Evolutionary conservation across 208 protist genomes (phyloP), one percentile per base, ranked within the genome.

Genomic region (Novymonas esmeraldas): DNA sequence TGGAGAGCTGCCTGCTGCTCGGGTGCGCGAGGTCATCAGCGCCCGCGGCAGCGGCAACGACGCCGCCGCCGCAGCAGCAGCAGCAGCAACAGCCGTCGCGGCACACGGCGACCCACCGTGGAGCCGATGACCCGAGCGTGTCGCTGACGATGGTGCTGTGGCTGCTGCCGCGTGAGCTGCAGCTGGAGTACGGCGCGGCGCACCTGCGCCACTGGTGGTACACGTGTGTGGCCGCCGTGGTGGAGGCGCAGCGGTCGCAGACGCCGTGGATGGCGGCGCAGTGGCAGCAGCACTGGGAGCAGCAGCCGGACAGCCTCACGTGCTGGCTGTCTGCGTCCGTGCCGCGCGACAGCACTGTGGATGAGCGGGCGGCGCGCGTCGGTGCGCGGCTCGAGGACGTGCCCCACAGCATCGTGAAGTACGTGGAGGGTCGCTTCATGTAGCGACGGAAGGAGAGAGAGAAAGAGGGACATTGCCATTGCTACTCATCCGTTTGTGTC

Each of bases 151-250:
- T 70, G 60, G 45, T 84, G 46, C 69, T 84, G 46, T 84, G 79
- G 79, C 64, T 76, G 51, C 51, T 84, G 26, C 78, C 78, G 34
- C 73, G 71, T 13, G 65, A 59, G 56, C 71, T 84, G 57, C 78
- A 80, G 63, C 70, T 58, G 10, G 78, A 84, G 66, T 72, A 76
- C 41, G 78, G 78, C 22, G 58, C 69, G 24, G 56, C 58, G n/a
- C 78, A 80, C 38, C 65, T 79, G 44, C 72, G 73, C 16, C 70
- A 64, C 31, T 72, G 68, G 60, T 84, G 78, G 78, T 73, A 64
- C 42, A 36, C 64, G 45, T 84, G 78, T 41, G 73, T 73, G 26
- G 64, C 75, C 33, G 36, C 36, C 31, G 62, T 73, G 18, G 38
- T 34, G 45, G 49, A 49, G 7, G 58, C 59, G 45, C 60, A 76